These are phyloP conservation scores for Neocucurbitaria cava DNA, from an alignment of 2,329 filamentous ascomycete species.

Conservation along the genomic window DNA sequence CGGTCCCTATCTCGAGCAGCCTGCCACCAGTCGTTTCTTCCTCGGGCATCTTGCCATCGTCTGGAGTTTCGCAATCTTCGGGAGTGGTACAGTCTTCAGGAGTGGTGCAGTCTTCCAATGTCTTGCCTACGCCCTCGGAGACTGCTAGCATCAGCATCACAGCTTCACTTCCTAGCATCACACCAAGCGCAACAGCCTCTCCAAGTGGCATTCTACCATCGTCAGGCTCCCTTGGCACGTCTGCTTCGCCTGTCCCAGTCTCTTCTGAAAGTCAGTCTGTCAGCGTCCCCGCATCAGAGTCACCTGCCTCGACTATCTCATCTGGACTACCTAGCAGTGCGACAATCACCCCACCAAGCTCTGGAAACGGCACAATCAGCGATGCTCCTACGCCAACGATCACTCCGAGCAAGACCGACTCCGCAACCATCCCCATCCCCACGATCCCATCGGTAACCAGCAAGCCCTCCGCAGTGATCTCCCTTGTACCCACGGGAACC, in stretches of 20 bases:
- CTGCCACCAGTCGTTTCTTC: constrained; percentile 3
- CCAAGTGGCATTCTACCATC: constrained; percentile 4
- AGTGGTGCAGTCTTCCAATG: constrained; percentile 11
- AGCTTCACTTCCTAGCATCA: neutral
- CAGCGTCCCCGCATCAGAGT: constrained; percentile 28
- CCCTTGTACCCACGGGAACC: constrained; percentile 56
- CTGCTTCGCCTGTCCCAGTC: constrained; percentile 8
- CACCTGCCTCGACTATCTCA: constrained; percentile 10
- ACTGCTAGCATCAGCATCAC: constrained; percentile 7
- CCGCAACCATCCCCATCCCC: constrained; percentile 20
- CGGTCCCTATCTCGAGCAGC: constrained; percentile 16
- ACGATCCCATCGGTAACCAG: constrained; percentile 25
- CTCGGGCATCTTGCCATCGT: constrained; percentile 8
- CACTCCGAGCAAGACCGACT: constrained; percentile 10
- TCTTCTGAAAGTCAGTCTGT: constrained; percentile 12
- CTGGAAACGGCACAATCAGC: constrained; percentile 18
- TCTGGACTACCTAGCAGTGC: constrained; percentile 16
- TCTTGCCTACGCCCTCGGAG: constrained; percentile 16
- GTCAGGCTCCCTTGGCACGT: constrained; percentile 11
- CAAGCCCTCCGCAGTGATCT: constrained; percentile 41
- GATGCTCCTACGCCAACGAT: constrained; percentile 10
- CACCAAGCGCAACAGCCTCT: constrained; percentile 4
- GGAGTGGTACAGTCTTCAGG: neutral
- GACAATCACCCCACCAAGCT: constrained; percentile 7
- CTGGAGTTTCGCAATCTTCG: constrained; percentile 12